Evolutionary conservation across 345 rosid genomes (phyloP).

Genomic region (Citrus trifoliata): DNA sequence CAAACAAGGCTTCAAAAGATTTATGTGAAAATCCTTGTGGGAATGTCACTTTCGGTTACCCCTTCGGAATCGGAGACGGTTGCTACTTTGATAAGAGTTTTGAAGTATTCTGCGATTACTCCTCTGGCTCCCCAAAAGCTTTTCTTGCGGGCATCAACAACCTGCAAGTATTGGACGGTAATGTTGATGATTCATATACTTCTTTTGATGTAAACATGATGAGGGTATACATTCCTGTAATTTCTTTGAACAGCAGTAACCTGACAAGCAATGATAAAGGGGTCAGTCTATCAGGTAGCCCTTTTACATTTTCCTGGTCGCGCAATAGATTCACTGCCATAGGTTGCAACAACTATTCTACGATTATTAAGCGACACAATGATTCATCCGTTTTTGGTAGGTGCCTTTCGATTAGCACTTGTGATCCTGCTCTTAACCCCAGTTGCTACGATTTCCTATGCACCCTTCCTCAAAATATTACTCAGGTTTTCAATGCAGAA

Average conservation of each 20-base stretch:
- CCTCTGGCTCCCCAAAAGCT: background rate
- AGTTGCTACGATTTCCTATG: background rate
- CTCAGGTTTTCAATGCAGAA: background rate
- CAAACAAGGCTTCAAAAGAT: background rate
- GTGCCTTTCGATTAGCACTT: background rate
- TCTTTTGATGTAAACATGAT: rapidly evolving
- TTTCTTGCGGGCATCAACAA: background rate
- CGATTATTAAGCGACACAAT: background rate
- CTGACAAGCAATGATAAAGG: background rate
- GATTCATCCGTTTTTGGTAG: background rate
- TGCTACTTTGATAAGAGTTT: background rate
- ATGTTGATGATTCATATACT: rapidly evolving
- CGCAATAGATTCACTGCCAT: background rate
- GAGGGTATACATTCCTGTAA: background rate
- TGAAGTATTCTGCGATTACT: background rate
- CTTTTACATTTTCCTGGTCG: background rate
- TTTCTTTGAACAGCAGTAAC: background rate
- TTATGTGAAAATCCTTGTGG: background rate
- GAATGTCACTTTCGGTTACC: background rate
- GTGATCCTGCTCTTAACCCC: background rate
- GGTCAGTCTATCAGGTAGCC: background rate
- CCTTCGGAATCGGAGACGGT: background rate
- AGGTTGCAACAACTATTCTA: background rate
- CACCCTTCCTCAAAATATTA: background rate
- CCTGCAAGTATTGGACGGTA: background rate